These are phyloP conservation scores for Chamaenerion angustifolium DNA, from an alignment of 345 rosid species.

Conservation along the genomic window DNA sequence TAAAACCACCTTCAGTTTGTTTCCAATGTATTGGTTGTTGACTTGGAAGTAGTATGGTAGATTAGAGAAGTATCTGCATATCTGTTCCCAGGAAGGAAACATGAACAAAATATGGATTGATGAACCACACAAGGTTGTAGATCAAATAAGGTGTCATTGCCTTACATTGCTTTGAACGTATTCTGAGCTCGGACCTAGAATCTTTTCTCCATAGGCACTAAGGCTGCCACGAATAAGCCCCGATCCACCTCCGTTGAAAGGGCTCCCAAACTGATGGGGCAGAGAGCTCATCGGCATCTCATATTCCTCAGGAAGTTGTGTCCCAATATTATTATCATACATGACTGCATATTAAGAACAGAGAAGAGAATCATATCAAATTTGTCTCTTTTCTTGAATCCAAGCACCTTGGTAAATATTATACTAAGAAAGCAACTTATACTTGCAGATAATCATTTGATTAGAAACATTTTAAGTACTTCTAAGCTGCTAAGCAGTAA, in stretches of 20 bases:
- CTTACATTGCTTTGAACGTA: constrained; percentile 91
- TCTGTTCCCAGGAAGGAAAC: constrained; percentile 30
- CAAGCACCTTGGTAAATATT: too few relatives aligned
- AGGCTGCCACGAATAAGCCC: constrained; percentile 74
- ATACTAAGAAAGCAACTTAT: too few relatives aligned
- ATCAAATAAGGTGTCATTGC: too few relatives aligned
- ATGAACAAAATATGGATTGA: background rate
- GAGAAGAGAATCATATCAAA: background rate
- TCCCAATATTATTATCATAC: constrained; percentile 49
- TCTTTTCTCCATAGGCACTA: constrained; percentile 83
- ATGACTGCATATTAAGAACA: constrained; percentile 28
- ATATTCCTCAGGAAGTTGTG: constrained; percentile 46
- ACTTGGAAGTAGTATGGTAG: constrained; percentile 97
- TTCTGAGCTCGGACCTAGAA: constrained; percentile 82
- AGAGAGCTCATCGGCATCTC: constrained; percentile 47
- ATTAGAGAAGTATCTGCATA: constrained; percentile 76
- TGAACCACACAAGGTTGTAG: too few relatives aligned
- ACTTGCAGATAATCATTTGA: too few relatives aligned
- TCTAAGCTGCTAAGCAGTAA: too few relatives aligned
- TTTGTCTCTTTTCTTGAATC: too few relatives aligned
- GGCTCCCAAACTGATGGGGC: constrained; percentile 70
- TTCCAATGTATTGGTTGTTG: constrained; percentile 83
- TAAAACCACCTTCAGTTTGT: constrained; percentile 84
- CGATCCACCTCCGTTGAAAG: constrained; percentile 85
- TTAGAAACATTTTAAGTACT: too few relatives aligned